Percentiles rank a stretch among this genome's conserved stretches.
These are phyloP conservation scores for Ophiostoma ips DNA, from an alignment of 2,329 filamentous ascomycete genomes.

Conservation along the genomic window DNA sequence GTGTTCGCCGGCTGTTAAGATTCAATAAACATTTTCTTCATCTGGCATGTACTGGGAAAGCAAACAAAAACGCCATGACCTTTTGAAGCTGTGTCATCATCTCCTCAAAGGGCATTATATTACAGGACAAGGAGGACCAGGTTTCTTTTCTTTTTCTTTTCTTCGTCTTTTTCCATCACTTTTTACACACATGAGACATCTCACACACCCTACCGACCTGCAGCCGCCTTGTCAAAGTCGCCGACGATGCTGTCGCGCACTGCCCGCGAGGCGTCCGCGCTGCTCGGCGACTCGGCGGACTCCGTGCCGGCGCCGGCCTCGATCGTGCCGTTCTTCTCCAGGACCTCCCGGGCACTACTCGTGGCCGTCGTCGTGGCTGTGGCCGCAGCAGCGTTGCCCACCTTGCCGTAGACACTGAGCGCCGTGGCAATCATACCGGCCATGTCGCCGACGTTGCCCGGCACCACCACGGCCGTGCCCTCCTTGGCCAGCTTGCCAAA, in stretches of 20 bases:
- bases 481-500: constrained; percentile 89
- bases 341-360: constrained; percentile 42
- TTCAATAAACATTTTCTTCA: no score
- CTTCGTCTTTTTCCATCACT: not conserved
- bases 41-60: not conserved
- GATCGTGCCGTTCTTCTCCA: constrained; percentile 21
- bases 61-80: not conserved
- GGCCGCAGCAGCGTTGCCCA: constrained; percentile 65
- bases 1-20: no score
- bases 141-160: not conserved
- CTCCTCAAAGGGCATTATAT: not conserved
- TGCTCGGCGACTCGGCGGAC: not conserved
- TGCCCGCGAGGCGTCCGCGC: constrained; percentile 7
- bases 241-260: constrained; percentile 18
- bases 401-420: constrained; percentile 88
- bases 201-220: constrained; percentile 5
- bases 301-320: constrained; percentile 4
- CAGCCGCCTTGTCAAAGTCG: constrained; percentile 18
- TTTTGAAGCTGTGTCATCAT: not conserved
- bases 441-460: constrained; percentile 93
- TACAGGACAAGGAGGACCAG: not conserved
- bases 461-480: constrained; percentile 88
- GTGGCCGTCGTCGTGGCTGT: constrained; percentile 39
- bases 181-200: not conserved
- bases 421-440: constrained; percentile 94